These are phyloP conservation scores for Mycena amicta DNA, from an alignment of 768 basidiomycete genomes.

Conservation along the genomic window DNA sequence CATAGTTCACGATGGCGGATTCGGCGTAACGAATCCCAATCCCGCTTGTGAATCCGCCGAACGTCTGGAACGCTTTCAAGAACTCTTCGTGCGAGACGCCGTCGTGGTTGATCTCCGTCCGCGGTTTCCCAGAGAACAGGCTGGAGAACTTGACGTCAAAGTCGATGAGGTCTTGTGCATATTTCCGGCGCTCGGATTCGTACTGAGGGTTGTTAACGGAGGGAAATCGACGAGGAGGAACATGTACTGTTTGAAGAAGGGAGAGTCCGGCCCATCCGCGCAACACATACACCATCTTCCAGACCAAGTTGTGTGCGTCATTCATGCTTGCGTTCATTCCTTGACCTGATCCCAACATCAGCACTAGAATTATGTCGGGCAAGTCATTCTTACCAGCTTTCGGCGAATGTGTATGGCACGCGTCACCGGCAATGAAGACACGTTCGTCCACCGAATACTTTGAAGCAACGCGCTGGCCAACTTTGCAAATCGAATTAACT, in stretches of 20 bases:
- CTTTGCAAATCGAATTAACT: conserved; percentile 40
- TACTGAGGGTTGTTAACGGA: conserved; percentile 48
- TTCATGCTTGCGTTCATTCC: conserved; percentile 82
- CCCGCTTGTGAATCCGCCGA: conserved; percentile 57
- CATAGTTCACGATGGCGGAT: conserved; percentile 45
- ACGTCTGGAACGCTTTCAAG: conserved; percentile 53
- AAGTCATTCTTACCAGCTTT: conserved; percentile 61
- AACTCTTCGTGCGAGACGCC: conserved; percentile 60
- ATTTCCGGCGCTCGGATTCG: conserved; percentile 66
- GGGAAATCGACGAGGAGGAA: background rate
- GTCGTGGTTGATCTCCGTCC: conserved; percentile 45
- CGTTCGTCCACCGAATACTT: conserved; percentile 61
- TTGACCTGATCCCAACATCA: conserved; percentile 46
- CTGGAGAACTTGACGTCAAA: conserved; percentile 69
- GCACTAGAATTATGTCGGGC: background rate
- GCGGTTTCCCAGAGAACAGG: conserved; percentile 71
- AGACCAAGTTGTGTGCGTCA: conserved; percentile 72
- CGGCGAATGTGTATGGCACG: conserved; percentile 70
- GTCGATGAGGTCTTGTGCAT: conserved; percentile 70
- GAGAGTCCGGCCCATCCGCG: conserved; percentile 53
- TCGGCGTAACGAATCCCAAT: conserved; percentile 55
- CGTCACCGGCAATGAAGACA: conserved; percentile 78
- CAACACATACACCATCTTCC: conserved; percentile 63
- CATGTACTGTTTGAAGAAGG: conserved; percentile 54
- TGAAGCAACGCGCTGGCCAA: conserved; percentile 76